These are phyloP conservation scores for Podaxis sp. DNA, from an alignment of 768 basidiomycete genomes.

Conservation along the genomic window DNA sequence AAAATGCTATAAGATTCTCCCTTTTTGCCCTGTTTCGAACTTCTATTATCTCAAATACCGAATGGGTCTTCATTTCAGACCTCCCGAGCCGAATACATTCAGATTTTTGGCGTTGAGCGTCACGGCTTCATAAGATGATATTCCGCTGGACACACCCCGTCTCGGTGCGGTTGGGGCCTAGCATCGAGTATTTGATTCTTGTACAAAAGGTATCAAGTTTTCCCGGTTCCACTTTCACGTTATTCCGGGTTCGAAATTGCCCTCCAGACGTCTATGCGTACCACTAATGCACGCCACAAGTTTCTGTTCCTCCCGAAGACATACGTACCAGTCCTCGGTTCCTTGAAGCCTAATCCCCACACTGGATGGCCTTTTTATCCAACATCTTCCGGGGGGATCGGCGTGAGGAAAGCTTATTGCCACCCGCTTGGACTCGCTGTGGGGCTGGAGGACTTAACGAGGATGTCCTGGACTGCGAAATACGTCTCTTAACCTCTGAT, in stretches of 20 bases:
- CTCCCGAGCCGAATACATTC: background rate
- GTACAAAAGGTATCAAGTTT: background rate
- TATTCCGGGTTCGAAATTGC: background rate
- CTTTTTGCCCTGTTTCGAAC: too few relatives aligned
- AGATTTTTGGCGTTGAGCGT: background rate
- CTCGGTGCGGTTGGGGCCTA: background rate
- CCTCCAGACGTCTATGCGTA: background rate
- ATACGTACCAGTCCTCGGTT: background rate
- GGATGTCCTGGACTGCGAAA: background rate
- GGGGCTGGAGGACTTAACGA: background rate
- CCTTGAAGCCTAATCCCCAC: too few relatives aligned
- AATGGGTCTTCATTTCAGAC: background rate
- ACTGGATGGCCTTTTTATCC: too few relatives aligned
- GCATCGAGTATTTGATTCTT: background rate
- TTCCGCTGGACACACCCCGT: background rate
- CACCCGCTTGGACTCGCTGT: background rate
- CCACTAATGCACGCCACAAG: background rate
- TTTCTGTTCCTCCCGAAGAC: background rate
- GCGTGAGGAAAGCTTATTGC: too few relatives aligned
- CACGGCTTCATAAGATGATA: background rate
- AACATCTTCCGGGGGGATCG: too few relatives aligned
- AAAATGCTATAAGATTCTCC: too few relatives aligned
- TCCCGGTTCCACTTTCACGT: background rate
- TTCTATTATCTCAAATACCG: too few relatives aligned
- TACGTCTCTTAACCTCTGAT: background rate